These are phyloP conservation scores for Calonectria crousiana DNA, from an alignment of 2,329 filamentous ascomycete genomes.

Conservation along the genomic window DNA sequence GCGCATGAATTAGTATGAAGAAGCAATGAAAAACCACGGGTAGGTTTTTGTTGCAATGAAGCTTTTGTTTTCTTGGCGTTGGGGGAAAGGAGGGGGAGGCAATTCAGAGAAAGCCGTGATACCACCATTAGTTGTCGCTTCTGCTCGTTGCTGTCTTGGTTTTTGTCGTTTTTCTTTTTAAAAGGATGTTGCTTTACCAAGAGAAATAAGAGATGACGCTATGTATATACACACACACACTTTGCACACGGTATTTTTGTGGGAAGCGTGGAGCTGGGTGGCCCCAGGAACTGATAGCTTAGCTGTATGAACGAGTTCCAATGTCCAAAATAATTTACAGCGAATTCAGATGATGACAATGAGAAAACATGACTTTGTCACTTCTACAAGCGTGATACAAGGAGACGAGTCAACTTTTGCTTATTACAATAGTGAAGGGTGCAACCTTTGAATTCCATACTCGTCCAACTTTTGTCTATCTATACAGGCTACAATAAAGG, in stretches of 20 bases:
- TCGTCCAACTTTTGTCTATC: conserved; percentile 38
- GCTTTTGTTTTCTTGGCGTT: conserved; percentile 18
- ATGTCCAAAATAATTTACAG: neutral
- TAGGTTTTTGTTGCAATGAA: neutral
- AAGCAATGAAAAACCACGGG: neutral
- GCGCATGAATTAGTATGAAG: neutral
- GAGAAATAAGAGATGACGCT: neutral
- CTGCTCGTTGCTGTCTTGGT: conserved; percentile 4
- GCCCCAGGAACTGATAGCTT: conserved; percentile 5
- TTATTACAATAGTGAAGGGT: neutral
- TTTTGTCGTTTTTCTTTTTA: neutral
- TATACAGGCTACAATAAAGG: conserved; percentile 32
- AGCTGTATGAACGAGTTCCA: neutral
- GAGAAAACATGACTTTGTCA: neutral
- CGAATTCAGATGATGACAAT: neutral
- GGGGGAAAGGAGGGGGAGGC: neutral
- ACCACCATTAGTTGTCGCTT: conserved; percentile 4
- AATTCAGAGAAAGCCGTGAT: conserved; percentile 11
- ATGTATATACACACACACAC: neutral
- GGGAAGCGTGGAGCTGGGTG: conserved; percentile 25
- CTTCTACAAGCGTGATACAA: neutral
- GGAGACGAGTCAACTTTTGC: neutral
- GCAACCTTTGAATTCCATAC: conserved; percentile 20
- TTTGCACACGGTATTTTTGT: conserved; percentile 14
- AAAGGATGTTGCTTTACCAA: neutral